Evolutionary conservation across 2,329 filamentous ascomycete species (phyloP), one percentile per base, ranked within the genome.

Genomic region (Sclerotinia subarctica): DNA sequence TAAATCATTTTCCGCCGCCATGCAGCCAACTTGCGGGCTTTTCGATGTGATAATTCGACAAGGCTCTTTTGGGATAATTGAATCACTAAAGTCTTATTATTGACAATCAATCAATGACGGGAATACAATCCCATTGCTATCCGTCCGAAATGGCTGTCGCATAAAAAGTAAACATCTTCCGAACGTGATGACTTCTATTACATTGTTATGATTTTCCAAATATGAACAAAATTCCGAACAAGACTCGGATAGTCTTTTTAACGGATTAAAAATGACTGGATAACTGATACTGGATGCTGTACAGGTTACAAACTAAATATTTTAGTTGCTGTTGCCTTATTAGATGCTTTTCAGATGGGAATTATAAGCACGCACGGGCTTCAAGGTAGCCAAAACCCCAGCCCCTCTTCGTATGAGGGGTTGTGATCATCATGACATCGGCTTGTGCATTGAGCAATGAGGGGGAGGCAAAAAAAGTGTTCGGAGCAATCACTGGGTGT

Each of bases 381-480:
- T 49, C 29, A 47, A 32, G 35, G 17, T 32, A 56, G n/a, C 32
- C 53, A 56, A 35, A 38, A 35, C 42, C 42, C 57, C 42, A 60
- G 49, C 58, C 58, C 58, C 44, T 35, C 58, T 49, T 62, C 32
- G 17, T 32, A 21, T 29, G 58, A 62, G 58, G 58, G 58, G 58
- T 38, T 49, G 11, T 49, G 26, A 62, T 47, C 19, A 49, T 60
- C 44, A 60, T 56, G 53, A 21, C 21, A 56, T 54, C 52, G 29
- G 51, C 51, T 29, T 53, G 44, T 47, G 42, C 57, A 49, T 59
- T 60, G 26, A 32, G 58, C 42, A 49, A 60, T 60, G 58, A 60
- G 58, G 58, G 58, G 58, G 44, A 60, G 58, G 58, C 44, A 15
- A 35, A 60, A 60, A 35, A 49, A 49, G n/a, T 19, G n/a, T 1